Evolutionary conservation across 2,329 filamentous ascomycete genomes (phyloP), one percentile per base, ranked within the genome.

Genomic region (Torrubiellomyces zombiae): DNA sequence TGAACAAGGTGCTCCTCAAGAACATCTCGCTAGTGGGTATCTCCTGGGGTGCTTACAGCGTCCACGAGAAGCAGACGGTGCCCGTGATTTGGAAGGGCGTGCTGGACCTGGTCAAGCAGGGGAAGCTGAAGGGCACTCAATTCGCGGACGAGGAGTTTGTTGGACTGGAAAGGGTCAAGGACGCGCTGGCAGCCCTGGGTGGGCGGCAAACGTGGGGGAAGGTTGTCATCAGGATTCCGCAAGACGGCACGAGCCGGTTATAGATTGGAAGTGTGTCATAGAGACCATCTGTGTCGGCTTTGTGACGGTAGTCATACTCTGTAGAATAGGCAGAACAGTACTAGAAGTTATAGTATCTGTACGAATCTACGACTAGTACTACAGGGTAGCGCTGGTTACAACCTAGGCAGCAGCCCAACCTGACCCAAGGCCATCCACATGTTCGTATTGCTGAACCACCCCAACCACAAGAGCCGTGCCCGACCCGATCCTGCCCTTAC

Each of bases 1-100:
- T 91, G 58, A 95, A 95, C 50, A 75, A 86, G 49, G 81, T 94
- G 14, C 53, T 94, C 33, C 55, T 95, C 38, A 95, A 94, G 65
- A 94, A 94, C 48, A 86, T 94, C 34, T 76, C 72, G 34, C 58
- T 95, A 9, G 78, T 94, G 2, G 86, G 86, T 2, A 56, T 94
- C 41, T 80, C 92, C 54, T 95, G 86, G 86, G 86, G 86, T 9
- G 72, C 75, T 29, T 94, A 94, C 53, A 58, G 73, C 1, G 61
- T 60, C 21, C 67, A 77, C 36, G 78, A 94, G 56, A 68, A 61
- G 13, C 68, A 75, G 42, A 74, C 63, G 22, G 68, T 89, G 5
- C 58, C 63, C 6, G 49, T 55, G 13, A 83, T 94, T 1, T 95
- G 86, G 86, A 55, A 75, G 24, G 83, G 78, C 1, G 70, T 95